A percentile compares a stretch with the other conserved stretches of the same genome.
phyloP scores from a whole-genome alignment of 1,284 basidiomycete genomes.

The Boletellus deceptivus region DNA sequence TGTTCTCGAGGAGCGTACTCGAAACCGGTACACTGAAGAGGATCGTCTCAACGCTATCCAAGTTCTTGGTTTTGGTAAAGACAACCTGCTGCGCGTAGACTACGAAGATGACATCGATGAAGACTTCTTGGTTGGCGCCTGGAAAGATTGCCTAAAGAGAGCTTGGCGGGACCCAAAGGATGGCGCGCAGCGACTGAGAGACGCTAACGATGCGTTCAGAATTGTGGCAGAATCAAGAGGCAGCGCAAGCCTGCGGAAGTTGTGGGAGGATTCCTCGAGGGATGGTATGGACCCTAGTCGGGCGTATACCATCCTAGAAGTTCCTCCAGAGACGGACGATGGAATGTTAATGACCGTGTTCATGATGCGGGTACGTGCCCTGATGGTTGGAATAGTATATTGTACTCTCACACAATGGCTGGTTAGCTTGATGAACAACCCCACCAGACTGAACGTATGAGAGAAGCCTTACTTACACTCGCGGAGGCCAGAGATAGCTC shows the following conservation, averaged over 20 bases:
- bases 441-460: slow-evolving; percentile 59
- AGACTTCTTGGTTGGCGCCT: slow-evolving; percentile 65
- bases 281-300: slow-evolving; percentile 65
- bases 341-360: slow-evolving; percentile 73
- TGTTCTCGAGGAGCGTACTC: slow-evolving; percentile 54
- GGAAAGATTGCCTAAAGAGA: slow-evolving; percentile 58
- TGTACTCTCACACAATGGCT: slow-evolving; percentile 8
- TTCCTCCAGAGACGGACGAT: slow-evolving; percentile 71
- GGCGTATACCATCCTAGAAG: slow-evolving; percentile 74
- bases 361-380: slow-evolving; percentile 62
- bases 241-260: slow-evolving; percentile 45
- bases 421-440: slow-evolving; percentile 69
- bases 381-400: not conserved
- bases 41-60: slow-evolving; percentile 48
- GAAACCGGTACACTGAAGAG: slow-evolving; percentile 59
- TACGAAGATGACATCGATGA: slow-evolving; percentile 68
- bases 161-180: slow-evolving; percentile 56
- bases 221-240: slow-evolving; percentile 61
- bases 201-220: slow-evolving; percentile 63
- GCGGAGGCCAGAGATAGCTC: slow-evolving; percentile 71
- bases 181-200: slow-evolving; percentile 43
- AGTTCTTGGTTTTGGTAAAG: slow-evolving; percentile 64
- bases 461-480: slow-evolving; percentile 64
- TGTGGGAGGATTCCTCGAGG: slow-evolving; percentile 55
- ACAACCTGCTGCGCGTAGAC: slow-evolving; percentile 57